Percentiles rank a stretch among this genome's conserved stretches.
Evolutionary conservation across 208 protist genomes (phyloP).

Genomic region (Leishmania gerbilli): DNA sequence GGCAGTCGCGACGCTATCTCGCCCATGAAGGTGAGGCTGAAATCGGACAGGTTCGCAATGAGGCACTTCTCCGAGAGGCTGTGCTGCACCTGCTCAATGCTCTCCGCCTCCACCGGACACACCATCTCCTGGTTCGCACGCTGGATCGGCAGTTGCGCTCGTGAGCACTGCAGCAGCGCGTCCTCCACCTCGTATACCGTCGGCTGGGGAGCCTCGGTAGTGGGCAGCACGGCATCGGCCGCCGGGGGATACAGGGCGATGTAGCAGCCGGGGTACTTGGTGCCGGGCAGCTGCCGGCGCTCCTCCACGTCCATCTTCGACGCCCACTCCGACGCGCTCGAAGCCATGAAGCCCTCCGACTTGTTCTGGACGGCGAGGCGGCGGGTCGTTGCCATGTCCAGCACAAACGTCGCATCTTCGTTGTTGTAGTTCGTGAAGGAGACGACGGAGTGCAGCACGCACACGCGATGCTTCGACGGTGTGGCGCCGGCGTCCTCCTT

Average conservation of each 20-base stretch:
- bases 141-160: conserved; percentile 55
- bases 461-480: conserved; percentile 58
- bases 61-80: conserved; percentile 81
- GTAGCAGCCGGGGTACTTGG: conserved; percentile 52
- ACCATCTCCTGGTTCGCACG: conserved; percentile 37
- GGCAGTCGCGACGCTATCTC: conserved; percentile 82
- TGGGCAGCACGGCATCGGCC: conserved; percentile 48
- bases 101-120: conserved; percentile 57
- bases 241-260: conserved; percentile 74
- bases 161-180: conserved; percentile 78
- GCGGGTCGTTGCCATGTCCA: conserved; percentile 81
- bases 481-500: conserved; percentile 20
- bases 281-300: conserved; percentile 53
- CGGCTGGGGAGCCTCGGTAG: conserved; percentile 34
- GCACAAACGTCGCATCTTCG: conserved; percentile 64
- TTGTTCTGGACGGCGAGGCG: conserved; percentile 51
- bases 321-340: conserved; percentile 72
- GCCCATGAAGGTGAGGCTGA: conserved; percentile 78
- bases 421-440: conserved; percentile 49
- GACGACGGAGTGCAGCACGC: conserved; percentile 41
- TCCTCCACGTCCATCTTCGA: conserved; percentile 60
- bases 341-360: conserved; percentile 78
- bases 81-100: conserved; percentile 60
- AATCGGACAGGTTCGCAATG: conserved; percentile 48
- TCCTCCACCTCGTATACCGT: conserved; percentile 66